Base-by-base conservation (phyloP, 306 rosid species). In the Citrullus amarus region DNA sequence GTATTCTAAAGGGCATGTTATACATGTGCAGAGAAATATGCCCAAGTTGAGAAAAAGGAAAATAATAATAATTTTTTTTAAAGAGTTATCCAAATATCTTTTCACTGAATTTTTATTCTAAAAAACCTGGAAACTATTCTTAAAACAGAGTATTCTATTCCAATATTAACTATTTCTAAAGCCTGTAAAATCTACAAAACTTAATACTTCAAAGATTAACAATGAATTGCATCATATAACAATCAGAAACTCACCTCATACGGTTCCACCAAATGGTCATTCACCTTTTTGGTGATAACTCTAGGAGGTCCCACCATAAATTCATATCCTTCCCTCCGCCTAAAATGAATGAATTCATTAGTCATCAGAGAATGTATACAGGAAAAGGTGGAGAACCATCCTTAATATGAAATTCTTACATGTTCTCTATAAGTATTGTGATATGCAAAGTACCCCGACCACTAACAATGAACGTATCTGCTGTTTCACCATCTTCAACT, bases 251-350 rank as follows among this genome's bases (percentile, higher is more conserved):
- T 86, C 78, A 95, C 99, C 99, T 95, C 97, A 80, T 17, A 95
- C 2, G 99, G 99, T 80, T 95, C 99, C 85, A 88, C 77, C 91
- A 91, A 67, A 75, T 86, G 22, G 69, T 88, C 99, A 71, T 90
- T 71, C 81, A 88, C 92, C 79, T 48, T 88, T 87, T 92, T 95
- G 90, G 91, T 92, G 79, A 95, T 95, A 78, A 95, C 99, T 84
- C 91, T 92, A 81, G 99, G 99, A 79, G 99, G 99, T 68, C 99
- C 99, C 78, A 95, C 99, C 99, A 92, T 95, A 86, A 95, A 95
- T 78, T 95, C 99, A 84, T 77, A 95, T 54, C 99, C 99, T 87
- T 95, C 99, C 85, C 97, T 89, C 82, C 99, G 91, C 99, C 99
- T 95, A 79, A 76, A 76, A 83, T 78, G 87, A 79, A 79, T 36